Conservation (phyloP, 306 rosid genomes). For the Cucurbita argyrosperma region DNA sequence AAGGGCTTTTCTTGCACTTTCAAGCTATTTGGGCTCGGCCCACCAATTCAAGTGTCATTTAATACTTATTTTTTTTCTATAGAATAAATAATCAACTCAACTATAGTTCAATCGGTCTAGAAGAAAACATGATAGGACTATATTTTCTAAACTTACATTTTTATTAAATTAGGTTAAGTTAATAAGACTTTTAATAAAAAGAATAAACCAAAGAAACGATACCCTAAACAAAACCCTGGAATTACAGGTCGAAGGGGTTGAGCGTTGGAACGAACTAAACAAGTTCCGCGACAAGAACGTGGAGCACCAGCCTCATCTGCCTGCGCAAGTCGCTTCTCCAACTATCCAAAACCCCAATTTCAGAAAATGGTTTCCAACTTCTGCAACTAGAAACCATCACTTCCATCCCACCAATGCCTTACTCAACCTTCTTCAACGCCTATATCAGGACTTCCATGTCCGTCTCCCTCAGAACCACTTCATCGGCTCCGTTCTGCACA, state of each 20-base stretch:
- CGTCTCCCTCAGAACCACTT: slow-evolving; percentile 22
- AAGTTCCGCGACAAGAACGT: neutral
- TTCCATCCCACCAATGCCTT: slow-evolving; percentile 18
- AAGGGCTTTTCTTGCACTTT: too few relatives aligned
- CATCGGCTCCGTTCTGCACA: neutral
- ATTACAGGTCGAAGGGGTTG: neutral
- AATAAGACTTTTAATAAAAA: too few relatives aligned
- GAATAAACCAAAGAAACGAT: neutral
- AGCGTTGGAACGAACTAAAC: slow-evolving; percentile 1
- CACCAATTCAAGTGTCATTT: too few relatives aligned
- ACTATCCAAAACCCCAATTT: slow-evolving; percentile 13
- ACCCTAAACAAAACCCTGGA: neutral
- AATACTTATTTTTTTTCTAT: too few relatives aligned
- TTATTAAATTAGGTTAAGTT: too few relatives aligned
- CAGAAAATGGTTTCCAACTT: slow-evolving; percentile 4
- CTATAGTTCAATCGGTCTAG: too few relatives aligned
- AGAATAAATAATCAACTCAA: too few relatives aligned
- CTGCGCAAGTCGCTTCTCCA: neutral
- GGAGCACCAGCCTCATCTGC: neutral
- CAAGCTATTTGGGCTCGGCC: too few relatives aligned
- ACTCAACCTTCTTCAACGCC: slow-evolving; percentile 32
- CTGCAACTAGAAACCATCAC: slow-evolving; percentile 7
- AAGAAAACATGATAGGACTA: too few relatives aligned
- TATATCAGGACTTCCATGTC: slow-evolving; percentile 22
- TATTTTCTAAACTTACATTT: too few relatives aligned